These are phyloP conservation scores for Leccinum ochraceum DNA, from an alignment of 768 basidiomycete genomes.

Conservation along the genomic window DNA sequence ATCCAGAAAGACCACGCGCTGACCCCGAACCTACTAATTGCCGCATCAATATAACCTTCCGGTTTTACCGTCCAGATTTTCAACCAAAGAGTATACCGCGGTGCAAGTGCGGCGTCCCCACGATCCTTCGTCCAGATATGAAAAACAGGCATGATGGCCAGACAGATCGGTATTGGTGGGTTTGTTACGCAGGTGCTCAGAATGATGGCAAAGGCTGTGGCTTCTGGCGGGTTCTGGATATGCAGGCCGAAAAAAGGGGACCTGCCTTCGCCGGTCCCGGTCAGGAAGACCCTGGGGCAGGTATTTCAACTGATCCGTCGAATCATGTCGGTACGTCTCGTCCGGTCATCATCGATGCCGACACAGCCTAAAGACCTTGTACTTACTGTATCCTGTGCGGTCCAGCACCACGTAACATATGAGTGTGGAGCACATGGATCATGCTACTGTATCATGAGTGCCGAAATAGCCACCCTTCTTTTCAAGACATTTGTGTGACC, in stretches of 20 bases:
- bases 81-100: conserved; percentile 61
- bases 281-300: conserved; percentile 1
- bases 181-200: conserved; percentile 77
- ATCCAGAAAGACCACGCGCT: conserved; percentile 20
- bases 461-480: not conserved
- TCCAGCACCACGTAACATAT: not conserved
- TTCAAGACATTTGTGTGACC: conserved; percentile 5
- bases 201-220: conserved; percentile 83
- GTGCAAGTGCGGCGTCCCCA: conserved; percentile 74
- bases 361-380: conserved; percentile 2
- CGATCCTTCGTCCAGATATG: conserved; percentile 76
- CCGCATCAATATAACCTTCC: conserved; percentile 84
- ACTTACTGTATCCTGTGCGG: not conserved
- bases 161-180: conserved; percentile 69
- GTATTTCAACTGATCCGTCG: not conserved
- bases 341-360: not conserved
- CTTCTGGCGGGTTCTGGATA: conserved; percentile 74
- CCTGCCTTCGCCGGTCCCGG: conserved; percentile 36
- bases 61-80: conserved; percentile 86
- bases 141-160: conserved; percentile 61
- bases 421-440: not conserved
- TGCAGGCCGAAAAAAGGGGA: conserved; percentile 65
- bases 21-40: conserved; percentile 54
- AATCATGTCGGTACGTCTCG: conserved; percentile 3
- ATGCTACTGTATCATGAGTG: not conserved